Conservation (phyloP, 768 basidiomycete genomes). For the Serendipita sp. region DNA sequence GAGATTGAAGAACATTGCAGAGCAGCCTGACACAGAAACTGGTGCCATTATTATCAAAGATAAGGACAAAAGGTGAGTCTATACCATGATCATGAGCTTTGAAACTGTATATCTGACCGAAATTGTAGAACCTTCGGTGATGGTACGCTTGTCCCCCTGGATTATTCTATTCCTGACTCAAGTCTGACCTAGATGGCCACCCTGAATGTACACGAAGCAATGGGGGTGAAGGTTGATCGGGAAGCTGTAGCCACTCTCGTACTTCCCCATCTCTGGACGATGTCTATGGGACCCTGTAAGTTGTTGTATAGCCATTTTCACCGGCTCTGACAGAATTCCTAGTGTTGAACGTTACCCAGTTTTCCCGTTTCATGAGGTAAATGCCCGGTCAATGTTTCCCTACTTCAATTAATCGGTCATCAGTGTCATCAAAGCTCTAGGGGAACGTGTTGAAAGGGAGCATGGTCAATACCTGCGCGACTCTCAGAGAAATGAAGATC, state of each 20-base stretch:
- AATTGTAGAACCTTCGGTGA: constrained; percentile 65
- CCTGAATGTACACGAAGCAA: constrained; percentile 79
- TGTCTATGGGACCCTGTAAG: constrained; percentile 90
- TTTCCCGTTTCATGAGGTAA: constrained; percentile 71
- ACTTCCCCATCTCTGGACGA: constrained; percentile 82
- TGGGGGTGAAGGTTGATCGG: constrained; percentile 87
- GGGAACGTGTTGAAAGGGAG: constrained; percentile 81
- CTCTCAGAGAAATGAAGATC: constrained; percentile 77
- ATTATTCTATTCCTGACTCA: not conserved
- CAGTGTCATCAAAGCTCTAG: constrained; percentile 24
- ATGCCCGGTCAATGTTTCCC: constrained; percentile 50
- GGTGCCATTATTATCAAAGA: constrained; percentile 84
- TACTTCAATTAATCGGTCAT: not conserved
- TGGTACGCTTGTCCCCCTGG: constrained; percentile 31
- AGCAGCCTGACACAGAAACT: constrained; percentile 84
- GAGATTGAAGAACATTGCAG: constrained; percentile 20
- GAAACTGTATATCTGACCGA: not conserved
- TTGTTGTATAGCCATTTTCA: constrained; percentile 9
- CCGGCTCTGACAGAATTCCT: constrained; percentile 16
- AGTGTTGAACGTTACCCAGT: constrained; percentile 42
- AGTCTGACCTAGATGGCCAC: constrained; percentile 53
- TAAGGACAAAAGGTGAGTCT: constrained; percentile 54
- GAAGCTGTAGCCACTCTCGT: constrained; percentile 83
- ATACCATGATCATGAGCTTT: not conserved
- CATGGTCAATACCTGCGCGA: constrained; percentile 86